These are phyloP conservation scores for Nevesoporus exiguus DNA, from an alignment of 768 basidiomycete species.

Conservation along the genomic window DNA sequence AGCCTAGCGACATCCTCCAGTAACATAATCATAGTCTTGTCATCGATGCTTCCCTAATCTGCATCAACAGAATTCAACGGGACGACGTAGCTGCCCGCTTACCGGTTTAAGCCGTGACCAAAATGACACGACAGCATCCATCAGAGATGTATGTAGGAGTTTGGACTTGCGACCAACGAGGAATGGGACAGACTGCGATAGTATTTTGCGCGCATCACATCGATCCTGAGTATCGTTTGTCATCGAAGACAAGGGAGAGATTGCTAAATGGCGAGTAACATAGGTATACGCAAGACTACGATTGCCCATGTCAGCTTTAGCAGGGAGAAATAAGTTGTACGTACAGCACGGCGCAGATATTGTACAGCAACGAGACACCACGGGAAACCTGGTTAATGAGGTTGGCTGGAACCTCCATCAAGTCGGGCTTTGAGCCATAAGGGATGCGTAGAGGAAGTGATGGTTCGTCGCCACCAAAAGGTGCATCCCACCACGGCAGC, in stretches of 20 bases:
- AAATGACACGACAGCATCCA: slow-evolving; percentile 53
- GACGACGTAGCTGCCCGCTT: slow-evolving; percentile 2
- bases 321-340: slow-evolving; percentile 24
- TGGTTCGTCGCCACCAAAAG: slow-evolving; percentile 1
- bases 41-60: slow-evolving; percentile 32
- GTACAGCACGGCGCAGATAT: slow-evolving; percentile 65
- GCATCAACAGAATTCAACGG: slow-evolving; percentile 6
- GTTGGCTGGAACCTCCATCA: slow-evolving; percentile 45
- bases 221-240: slow-evolving; percentile 40
- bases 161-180: slow-evolving; percentile 57
- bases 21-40: slow-evolving; percentile 49
- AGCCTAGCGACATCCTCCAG: slow-evolving; percentile 53
- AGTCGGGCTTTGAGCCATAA: slow-evolving; percentile 39
- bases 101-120: slow-evolving; percentile 60
- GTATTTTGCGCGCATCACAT: slow-evolving; percentile 42
- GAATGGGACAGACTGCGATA: slow-evolving; percentile 62
- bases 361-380: slow-evolving; percentile 56
- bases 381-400: slow-evolving; percentile 39
- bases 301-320: background rate
- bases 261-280: slow-evolving; percentile 56
- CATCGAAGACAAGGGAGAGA: slow-evolving; percentile 52
- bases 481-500: slow-evolving; percentile 73
- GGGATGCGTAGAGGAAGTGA: slow-evolving; percentile 4
- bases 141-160: slow-evolving; percentile 47
- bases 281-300: slow-evolving; percentile 63